These are phyloP conservation scores for Podospora fimiseda DNA, from an alignment of 495 filamentous ascomycete species.

Conservation along the genomic window DNA sequence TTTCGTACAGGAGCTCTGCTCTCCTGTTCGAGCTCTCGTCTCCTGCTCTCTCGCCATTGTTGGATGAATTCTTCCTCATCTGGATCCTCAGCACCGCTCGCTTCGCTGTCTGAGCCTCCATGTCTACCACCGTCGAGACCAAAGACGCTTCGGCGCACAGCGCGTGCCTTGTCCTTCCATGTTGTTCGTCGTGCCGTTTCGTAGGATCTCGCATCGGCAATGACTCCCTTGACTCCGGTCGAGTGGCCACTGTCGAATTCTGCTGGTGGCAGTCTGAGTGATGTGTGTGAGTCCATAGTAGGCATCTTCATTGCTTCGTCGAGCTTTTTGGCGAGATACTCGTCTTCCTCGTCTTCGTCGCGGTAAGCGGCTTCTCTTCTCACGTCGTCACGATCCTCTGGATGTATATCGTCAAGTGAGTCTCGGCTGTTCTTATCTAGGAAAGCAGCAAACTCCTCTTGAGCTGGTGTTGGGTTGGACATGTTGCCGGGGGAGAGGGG, in stretches of 20 bases:
- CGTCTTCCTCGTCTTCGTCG: slow-evolving; percentile 50
- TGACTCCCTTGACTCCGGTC: slow-evolving; percentile 97
- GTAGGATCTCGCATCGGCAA: slow-evolving; percentile 88
- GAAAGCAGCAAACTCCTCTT: slow-evolving; percentile 79
- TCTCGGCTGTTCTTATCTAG: slow-evolving; percentile 50
- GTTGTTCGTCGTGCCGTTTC: slow-evolving; percentile 71
- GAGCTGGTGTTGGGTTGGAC: slow-evolving; percentile 54
- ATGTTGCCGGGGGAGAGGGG: slow-evolving; percentile 38
- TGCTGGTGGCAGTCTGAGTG: slow-evolving; percentile 50
- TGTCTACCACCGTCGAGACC: slow-evolving; percentile 27
- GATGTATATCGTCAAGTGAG: slow-evolving; percentile 40
- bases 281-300: slow-evolving; percentile 44
- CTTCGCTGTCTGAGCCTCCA: slow-evolving; percentile 49
- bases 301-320: slow-evolving; percentile 54
- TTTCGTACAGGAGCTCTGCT: slow-evolving; percentile 39
- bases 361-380: slow-evolving; percentile 43
- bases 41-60: slow-evolving; percentile 71
- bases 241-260: slow-evolving; percentile 65
- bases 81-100: slow-evolving; percentile 28
- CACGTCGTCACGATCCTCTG: slow-evolving; percentile 47
- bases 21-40: slow-evolving; percentile 65
- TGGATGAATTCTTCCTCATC: slow-evolving; percentile 79
- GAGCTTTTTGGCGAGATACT: slow-evolving; percentile 51
- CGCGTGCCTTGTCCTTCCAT: slow-evolving; percentile 42
- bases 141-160: slow-evolving; percentile 42